These are phyloP conservation scores for Populus euphratica DNA, from an alignment of 345 rosid species.

Conservation along the genomic window DNA sequence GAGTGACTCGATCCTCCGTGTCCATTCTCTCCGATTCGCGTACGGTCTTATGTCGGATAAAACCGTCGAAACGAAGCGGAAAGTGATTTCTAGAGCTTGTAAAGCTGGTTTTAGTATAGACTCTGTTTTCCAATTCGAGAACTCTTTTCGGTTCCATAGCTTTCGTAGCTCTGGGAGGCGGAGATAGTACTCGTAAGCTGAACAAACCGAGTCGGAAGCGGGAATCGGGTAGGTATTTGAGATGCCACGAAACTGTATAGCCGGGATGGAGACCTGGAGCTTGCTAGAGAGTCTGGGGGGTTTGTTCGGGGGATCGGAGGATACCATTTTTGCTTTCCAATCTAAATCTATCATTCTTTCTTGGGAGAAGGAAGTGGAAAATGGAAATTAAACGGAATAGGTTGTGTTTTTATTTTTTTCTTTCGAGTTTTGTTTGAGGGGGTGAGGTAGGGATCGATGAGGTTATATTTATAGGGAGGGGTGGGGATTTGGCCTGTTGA, in stretches of 20 bases:
- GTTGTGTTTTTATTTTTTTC: background rate
- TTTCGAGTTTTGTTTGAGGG: background rate
- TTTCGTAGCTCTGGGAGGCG: constrained; percentile 63
- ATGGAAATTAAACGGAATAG: background rate
- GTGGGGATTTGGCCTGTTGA: background rate
- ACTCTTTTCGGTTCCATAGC: constrained; percentile 47
- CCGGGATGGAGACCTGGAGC: constrained; percentile 44
- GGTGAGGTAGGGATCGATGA: too few relatives aligned
- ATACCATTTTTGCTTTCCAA: constrained; percentile 50
- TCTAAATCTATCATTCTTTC: constrained; percentile 63
- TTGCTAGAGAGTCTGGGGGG: constrained; percentile 41
- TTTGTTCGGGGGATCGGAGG: constrained; percentile 43
- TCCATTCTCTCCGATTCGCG: constrained; percentile 62
- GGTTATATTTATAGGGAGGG: constrained; percentile 14
- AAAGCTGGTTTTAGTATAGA: constrained; percentile 64
- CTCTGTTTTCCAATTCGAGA: constrained; percentile 65
- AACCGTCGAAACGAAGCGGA: constrained; percentile 67
- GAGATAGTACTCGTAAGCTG: constrained; percentile 72
- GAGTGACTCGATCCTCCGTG: constrained; percentile 66
- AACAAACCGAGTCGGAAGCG: constrained; percentile 43
- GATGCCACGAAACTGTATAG: constrained; percentile 15
- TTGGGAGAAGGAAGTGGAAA: background rate
- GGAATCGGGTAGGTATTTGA: constrained; percentile 32
- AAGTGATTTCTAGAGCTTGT: constrained; percentile 79
- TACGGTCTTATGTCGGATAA: constrained; percentile 75